Base-by-base conservation (phyloP, 345 rosid genomes). In the Psidium guajava region DNA sequence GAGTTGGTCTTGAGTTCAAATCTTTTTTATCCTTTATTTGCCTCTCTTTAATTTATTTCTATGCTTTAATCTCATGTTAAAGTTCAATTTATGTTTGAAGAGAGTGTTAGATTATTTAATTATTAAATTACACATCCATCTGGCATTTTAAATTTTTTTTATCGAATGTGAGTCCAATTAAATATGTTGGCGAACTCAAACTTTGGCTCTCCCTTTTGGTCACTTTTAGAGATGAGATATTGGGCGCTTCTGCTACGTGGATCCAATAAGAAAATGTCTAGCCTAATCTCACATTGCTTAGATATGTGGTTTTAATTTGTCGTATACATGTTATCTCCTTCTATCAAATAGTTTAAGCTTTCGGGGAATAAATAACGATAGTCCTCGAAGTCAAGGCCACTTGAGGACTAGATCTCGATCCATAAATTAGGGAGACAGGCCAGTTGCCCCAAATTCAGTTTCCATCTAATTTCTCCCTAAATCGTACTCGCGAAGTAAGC, bases 71-170 rank as follows among this genome's bases (percentile, higher is more conserved):
- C 11, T 22, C 3, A 56, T 1, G 59, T 56, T 5, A 56, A 55
- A 56, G 10, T 56, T 0, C 0, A 0, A 0, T 16, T 10, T 32
- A 32, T 1, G 6, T 6, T 0, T 64, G 24, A 64, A 21, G 11
- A 6, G 11, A 64, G 22, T 32, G 2, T 64, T 6, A 16, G 36
- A 32, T 64, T 16, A 16, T 64, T 16, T 32, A 16, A 16, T 8
- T 32, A 16, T 32, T 16, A 32, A 28, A 28, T 32, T 0, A 16
- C 36, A 64, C 15, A 64, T 64, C 32, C 1, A 64, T 64, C 20
- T 64, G 8, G 8, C 24, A 64, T 8, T 32, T 16, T 64, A 16
- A 28, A 32, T 0, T 16, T 28, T 36, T 36, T 64, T 16, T 8
- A 32, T 3, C 32, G 1, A 64, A 27, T 3, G 6, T 7, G 11